Conservation (phyloP, 2,329 filamentous ascomycete genomes). For the Penicillium sp. region DNA sequence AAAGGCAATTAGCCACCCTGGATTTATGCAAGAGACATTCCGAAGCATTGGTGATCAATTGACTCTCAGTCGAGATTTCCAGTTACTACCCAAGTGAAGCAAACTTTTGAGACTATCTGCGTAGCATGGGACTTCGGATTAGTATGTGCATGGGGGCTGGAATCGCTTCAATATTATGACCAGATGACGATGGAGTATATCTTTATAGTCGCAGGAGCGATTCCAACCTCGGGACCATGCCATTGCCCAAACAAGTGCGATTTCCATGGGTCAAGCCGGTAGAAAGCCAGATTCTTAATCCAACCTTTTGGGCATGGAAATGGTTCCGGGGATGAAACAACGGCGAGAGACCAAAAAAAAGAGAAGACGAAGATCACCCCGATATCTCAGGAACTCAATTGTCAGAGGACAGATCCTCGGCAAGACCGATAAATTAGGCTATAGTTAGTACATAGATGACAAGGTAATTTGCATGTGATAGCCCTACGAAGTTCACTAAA, state of each 20-base stretch:
- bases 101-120: too few relatives aligned
- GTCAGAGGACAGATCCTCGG: not conserved
- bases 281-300: not conserved
- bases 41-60: too few relatives aligned
- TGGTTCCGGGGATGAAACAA: not conserved
- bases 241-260: not conserved
- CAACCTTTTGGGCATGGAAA: not conserved
- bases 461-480: constrained; percentile 6
- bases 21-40: too few relatives aligned
- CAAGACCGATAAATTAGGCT: not conserved
- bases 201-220: too few relatives aligned
- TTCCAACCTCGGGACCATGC: not conserved
- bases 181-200: not conserved
- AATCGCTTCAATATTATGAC: not conserved
- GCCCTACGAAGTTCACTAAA: not conserved
- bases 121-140: too few relatives aligned
- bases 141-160: not conserved
- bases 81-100: too few relatives aligned
- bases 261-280: not conserved
- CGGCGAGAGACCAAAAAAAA: not conserved
- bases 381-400: not conserved
- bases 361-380: not conserved
- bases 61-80: too few relatives aligned
- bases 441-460: not conserved
- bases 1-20: too few relatives aligned